Conservation (phyloP, 2,329 filamentous ascomycete species). For the Diaporthe citrichinensis region DNA sequence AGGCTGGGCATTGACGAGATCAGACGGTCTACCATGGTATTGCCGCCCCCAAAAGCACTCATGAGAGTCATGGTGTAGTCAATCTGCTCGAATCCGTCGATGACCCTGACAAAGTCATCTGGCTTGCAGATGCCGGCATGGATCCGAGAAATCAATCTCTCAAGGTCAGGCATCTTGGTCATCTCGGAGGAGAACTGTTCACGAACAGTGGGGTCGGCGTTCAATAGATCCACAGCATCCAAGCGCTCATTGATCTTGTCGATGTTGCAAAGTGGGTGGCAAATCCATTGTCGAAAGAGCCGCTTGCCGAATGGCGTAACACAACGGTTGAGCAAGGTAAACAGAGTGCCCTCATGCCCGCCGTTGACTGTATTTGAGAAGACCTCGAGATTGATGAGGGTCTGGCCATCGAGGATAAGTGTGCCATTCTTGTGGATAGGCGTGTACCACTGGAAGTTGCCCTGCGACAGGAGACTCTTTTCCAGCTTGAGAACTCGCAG, state of each 20-base stretch:
- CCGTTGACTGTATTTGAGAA: constrained; percentile 95
- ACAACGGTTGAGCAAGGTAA: constrained; percentile 91
- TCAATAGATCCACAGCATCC: constrained; percentile 94
- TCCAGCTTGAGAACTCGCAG: constrained; percentile 90
- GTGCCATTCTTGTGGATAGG: constrained; percentile 93
- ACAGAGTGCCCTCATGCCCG: constrained; percentile 86
- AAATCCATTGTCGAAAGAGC: constrained; percentile 96
- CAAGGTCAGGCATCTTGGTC: constrained; percentile 92
- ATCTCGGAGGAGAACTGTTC: constrained; percentile 92
- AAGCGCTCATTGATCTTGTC: constrained; percentile 91
- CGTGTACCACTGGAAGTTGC: constrained; percentile 92
- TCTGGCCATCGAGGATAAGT: constrained; percentile 93
- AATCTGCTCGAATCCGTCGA: constrained; percentile 98
- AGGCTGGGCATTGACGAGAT: constrained; percentile 90
- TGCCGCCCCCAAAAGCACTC: constrained; percentile 79
- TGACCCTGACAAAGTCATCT: constrained; percentile 91
- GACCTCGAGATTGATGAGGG: constrained; percentile 96
- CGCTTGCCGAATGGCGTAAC: constrained; percentile 98
- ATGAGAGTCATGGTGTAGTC: constrained; percentile 92
- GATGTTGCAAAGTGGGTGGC: constrained; percentile 91
- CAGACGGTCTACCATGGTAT: constrained; percentile 87
- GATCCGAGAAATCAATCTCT: constrained; percentile 92
- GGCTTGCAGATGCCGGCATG: constrained; percentile 92
- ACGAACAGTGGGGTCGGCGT: constrained; percentile 83
- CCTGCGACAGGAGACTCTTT: constrained; percentile 85